Base-by-base conservation (phyloP, 176 grass and related monocot genomes). In the Oropetium thomaeum region DNA sequence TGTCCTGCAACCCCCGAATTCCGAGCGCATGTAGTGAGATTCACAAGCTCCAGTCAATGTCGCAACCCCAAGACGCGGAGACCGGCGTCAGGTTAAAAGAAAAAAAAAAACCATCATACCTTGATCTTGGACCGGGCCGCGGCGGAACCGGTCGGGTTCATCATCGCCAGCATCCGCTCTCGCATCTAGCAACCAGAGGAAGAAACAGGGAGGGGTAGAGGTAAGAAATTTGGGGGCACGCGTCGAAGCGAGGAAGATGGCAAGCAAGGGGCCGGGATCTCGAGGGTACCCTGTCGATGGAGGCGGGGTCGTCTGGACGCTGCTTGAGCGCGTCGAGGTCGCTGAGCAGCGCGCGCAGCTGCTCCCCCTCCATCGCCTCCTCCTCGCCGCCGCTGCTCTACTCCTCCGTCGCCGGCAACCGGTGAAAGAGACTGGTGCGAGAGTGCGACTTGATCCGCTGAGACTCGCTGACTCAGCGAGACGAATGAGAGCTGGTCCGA, bases 291-390 rank as follows among this genome's bases (percentile, higher is more conserved):
- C 85, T 74, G 58, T 96, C 79, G 66, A 92, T 61, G 80, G 75
- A 75, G 65, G 58, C 51, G 16, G 74, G 38, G 33, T 92, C 85
- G 10, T 87, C 83, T 2, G 82, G 72, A 42, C 75, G 41, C 74
- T 77, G 51, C 82, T 86, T 88, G 78, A 96, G 89, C 74, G 75
- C 77, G 42, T 92, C 89, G 22, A 96, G 81, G 53, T 90, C 93
- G 10, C 78, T 34, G 2, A 96, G 82, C 41, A 96, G 74, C 52
- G 85, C 58, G 53, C 76, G 68, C 41, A 96, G 79, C 82, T 92
- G 79, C 82, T 92, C 79, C 55, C 81, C 82, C 81, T 90, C 93
- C 93, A 92, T 96, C 44, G 66, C 0, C 19, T 34, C 57, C 49
- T 47, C 26, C 27, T 29, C 39, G 27, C 58, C 65, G 17, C 41